Evolutionary conservation across 2,329 filamentous ascomycete genomes (phyloP).

Genomic region (Didymella sp.): DNA sequence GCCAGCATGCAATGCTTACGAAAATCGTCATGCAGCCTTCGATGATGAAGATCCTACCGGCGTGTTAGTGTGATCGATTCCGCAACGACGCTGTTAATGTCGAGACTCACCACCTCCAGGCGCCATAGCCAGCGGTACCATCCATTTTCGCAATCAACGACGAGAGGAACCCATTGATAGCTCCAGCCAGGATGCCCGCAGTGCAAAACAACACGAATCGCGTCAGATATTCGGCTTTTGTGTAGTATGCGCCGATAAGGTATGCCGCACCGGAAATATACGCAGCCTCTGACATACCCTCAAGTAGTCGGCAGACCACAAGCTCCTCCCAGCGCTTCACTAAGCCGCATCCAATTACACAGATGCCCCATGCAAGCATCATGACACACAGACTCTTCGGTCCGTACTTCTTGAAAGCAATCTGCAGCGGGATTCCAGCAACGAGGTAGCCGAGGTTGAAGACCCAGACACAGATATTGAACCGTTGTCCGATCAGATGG

Average conservation of each 20-base stretch:
- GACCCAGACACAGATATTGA: constrained; percentile 49
- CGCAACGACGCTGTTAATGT: not conserved
- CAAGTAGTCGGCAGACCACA: constrained; percentile 39
- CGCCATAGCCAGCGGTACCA: constrained; percentile 31
- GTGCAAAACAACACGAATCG: constrained; percentile 61
- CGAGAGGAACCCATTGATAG: constrained; percentile 63
- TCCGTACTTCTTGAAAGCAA: constrained; percentile 45
- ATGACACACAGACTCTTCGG: constrained; percentile 44
- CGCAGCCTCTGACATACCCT: constrained; percentile 42
- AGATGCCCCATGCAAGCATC: constrained; percentile 47
- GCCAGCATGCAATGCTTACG: constrained; percentile 56
- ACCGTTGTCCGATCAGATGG: constrained; percentile 44
- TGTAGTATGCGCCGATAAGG: constrained; percentile 53
- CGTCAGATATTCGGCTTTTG: constrained; percentile 61
- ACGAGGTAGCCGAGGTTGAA: constrained; percentile 50
- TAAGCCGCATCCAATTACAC: constrained; percentile 42
- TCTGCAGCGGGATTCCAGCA: constrained; percentile 44
- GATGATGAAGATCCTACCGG: constrained; percentile 64
- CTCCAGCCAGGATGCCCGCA: constrained; percentile 61
- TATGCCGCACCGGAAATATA: constrained; percentile 41
- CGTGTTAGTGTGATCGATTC: not conserved
- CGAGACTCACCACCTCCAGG: constrained; percentile 40
- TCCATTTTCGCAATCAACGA: constrained; percentile 49
- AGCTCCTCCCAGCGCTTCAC: constrained; percentile 39
- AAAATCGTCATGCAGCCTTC: constrained; percentile 62